A percentile compares a stretch with the other conserved stretches of the same genome.
Evolutionary conservation across 768 basidiomycete genomes (phyloP).

Genomic region (Lentinula boryana): DNA sequence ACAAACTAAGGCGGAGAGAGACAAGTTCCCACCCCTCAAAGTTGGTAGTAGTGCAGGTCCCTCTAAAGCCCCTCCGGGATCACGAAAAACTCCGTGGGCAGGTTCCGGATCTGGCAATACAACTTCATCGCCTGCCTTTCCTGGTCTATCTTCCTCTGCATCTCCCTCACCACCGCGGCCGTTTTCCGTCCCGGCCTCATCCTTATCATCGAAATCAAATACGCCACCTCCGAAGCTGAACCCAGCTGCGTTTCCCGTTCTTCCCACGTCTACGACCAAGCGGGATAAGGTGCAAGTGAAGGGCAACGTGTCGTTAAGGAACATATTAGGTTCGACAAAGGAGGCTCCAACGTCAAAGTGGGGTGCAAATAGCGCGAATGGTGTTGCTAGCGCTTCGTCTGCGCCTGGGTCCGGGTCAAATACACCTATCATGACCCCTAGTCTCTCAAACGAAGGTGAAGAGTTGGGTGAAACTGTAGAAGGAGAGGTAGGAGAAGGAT

Average conservation of each 20-base stretch:
- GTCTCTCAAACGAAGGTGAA: background rate
- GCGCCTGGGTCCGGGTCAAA: background rate
- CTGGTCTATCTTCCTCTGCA: constrained; percentile 12
- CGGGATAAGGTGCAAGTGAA: constrained; percentile 42
- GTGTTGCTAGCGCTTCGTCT: background rate
- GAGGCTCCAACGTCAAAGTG: constrained; percentile 34
- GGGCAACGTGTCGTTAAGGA: constrained; percentile 62
- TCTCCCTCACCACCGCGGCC: constrained; percentile 18
- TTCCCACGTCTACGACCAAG: constrained; percentile 41
- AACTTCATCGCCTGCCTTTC: constrained; percentile 10
- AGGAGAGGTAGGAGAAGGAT: background rate
- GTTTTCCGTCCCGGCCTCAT: constrained; percentile 14
- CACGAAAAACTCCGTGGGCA: constrained; percentile 59
- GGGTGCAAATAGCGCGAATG: constrained; percentile 14
- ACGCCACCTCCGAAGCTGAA: constrained; percentile 42
- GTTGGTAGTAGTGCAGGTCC: background rate
- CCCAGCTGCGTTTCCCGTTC: constrained; percentile 59
- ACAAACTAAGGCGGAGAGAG: background rate
- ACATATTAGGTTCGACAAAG: constrained; percentile 52
- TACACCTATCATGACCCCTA: background rate
- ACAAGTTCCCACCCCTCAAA: background rate
- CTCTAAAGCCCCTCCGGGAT: background rate
- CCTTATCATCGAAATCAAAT: constrained; percentile 7
- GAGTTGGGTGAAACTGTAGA: background rate
- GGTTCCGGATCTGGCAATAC: constrained; percentile 24